phyloP scores from a whole-genome alignment of 2,329 filamentous ascomycete genomes.

The Pseudogymnoascus sp. region DNA sequence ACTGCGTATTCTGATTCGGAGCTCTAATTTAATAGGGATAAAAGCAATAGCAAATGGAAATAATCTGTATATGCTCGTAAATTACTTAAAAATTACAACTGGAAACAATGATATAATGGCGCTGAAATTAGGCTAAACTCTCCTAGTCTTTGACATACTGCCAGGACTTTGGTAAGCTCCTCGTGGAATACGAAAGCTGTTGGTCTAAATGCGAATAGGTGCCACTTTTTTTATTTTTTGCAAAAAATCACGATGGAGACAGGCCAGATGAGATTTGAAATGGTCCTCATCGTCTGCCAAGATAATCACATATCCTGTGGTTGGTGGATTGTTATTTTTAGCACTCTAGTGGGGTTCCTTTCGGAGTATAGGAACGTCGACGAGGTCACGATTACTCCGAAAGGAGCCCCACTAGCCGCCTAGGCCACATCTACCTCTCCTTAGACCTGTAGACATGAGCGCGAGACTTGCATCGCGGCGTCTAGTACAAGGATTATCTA shows the following conservation, averaged over 20 bases:
- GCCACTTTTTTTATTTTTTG: neutral
- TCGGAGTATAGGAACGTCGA: neutral
- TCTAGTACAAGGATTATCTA: neutral
- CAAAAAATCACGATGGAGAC: neutral
- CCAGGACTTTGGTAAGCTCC: no score
- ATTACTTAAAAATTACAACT: neutral
- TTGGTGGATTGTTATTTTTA: neutral
- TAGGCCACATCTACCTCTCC: no score
- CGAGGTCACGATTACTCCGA: no score
- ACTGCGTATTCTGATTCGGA: neutral
- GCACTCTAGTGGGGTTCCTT: neutral
- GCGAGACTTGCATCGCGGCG: neutral
- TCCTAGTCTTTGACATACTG: neutral
- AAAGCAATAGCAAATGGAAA: neutral
- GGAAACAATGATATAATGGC: neutral
- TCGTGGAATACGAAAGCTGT: neutral
- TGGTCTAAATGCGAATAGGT: neutral
- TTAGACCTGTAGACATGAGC: no score
- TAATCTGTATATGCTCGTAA: neutral
- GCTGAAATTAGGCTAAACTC: neutral
- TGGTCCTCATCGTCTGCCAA: neutral
- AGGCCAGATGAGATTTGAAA: neutral
- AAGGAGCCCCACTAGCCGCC: no score
- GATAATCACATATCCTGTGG: neutral
- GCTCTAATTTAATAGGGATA: neutral